These are phyloP conservation scores for Paraurostyla sp. DNA, from an alignment of 73 alveolate species.

Conservation along the genomic window DNA sequence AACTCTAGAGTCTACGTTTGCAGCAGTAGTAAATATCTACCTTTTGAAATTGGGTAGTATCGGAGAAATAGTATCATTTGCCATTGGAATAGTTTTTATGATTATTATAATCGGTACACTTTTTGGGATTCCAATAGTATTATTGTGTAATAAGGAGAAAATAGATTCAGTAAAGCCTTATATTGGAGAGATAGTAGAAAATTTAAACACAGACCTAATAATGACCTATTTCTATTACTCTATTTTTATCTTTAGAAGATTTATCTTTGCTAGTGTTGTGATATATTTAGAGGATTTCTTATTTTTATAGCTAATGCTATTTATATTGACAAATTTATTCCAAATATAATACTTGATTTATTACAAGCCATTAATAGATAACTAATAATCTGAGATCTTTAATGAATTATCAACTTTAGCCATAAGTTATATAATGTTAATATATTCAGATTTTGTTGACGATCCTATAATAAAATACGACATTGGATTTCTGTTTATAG, in stretches of 20 bases:
- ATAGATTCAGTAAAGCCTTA: background rate
- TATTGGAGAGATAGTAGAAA: background rate
- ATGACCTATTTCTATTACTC: background rate
- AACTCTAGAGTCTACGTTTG: background rate
- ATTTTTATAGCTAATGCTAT: background rate
- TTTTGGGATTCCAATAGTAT: background rate
- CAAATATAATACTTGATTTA: background rate
- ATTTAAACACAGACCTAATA: background rate
- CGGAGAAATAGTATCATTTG: background rate
- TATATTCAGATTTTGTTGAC: background rate
- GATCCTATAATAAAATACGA: background rate
- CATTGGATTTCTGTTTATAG: background rate
- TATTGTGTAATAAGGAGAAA: background rate
- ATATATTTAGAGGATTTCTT: background rate
- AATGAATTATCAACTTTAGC: background rate
- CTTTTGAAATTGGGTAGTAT: background rate
- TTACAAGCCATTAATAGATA: background rate
- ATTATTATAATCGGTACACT: background rate
- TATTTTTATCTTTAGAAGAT: background rate
- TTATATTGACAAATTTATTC: background rate
- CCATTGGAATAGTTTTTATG: background rate
- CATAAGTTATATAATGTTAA: background rate
- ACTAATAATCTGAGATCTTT: background rate
- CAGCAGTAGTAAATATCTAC: background rate
- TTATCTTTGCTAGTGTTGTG: background rate